Evolutionary conservation across 345 rosid genomes (phyloP).

Genomic region (Pugionium cornutum): DNA sequence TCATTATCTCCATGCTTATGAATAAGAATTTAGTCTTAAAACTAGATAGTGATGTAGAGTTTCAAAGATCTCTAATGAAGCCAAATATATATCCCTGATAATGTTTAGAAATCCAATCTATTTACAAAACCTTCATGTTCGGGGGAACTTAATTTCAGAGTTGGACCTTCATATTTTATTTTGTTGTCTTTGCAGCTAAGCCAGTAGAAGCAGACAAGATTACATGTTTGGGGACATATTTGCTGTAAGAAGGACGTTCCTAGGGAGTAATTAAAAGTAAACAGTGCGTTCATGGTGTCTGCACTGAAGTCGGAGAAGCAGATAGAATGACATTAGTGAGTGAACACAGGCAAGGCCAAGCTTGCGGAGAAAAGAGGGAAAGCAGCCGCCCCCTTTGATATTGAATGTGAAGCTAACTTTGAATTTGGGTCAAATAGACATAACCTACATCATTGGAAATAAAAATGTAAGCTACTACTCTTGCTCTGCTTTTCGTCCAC

Average conservation of each 20-base stretch:
- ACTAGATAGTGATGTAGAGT: conserved; percentile 10
- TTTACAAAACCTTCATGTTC: background rate
- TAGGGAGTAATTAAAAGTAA: background rate
- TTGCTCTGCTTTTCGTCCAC: conserved; percentile 1
- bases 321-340: conserved; percentile 3
- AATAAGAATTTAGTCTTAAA: conserved; percentile 13
- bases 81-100: background rate
- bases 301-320: conserved; percentile 23
- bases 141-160: conserved; percentile 13
- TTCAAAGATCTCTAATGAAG: conserved; percentile 7
- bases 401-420: conserved; percentile 8
- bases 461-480: conserved; percentile 29
- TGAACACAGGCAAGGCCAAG: conserved; percentile 9
- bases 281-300: conserved; percentile 2
- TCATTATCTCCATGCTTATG: conserved; percentile 2
- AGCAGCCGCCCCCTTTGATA: conserved; percentile 13
- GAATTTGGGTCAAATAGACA: conserved; percentile 23
- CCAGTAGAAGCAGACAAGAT: conserved; percentile 17
- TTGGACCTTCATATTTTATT: conserved; percentile 19
- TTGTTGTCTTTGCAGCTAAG: conserved; percentile 25
- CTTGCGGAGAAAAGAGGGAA: conserved; percentile 18
- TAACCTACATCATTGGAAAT: conserved; percentile 10
- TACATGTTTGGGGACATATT: conserved; percentile 3
- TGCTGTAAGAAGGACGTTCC: conserved; percentile 11
- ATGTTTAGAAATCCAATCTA: conserved; percentile 14